Conservation (phyloP, 108 stramenopile genomes). For the Conticribra guillardii region DNA sequence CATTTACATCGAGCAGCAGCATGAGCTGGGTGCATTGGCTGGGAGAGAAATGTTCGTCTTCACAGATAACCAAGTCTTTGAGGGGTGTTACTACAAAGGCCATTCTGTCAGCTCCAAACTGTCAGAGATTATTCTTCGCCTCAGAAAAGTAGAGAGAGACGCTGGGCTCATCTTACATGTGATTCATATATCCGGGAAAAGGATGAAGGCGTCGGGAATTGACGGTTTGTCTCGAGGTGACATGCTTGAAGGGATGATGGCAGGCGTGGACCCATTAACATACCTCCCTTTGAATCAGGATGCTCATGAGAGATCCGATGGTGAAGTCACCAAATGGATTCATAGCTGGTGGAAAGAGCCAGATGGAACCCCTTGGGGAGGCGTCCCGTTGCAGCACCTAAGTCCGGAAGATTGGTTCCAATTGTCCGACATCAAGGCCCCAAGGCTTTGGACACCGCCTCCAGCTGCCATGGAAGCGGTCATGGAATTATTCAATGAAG, state of each 20-base stretch:
- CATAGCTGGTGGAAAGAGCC: slow-evolving; percentile 8
- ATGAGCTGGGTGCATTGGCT: background rate
- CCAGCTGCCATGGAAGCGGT: slow-evolving; percentile 13
- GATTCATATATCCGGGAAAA: slow-evolving; percentile 14
- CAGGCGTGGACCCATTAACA: slow-evolving; percentile 11
- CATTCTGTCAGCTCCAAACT: slow-evolving; percentile 26
- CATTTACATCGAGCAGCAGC: slow-evolving; percentile 11
- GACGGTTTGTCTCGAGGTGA: slow-evolving; percentile 44
- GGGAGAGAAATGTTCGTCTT: slow-evolving; percentile 45
- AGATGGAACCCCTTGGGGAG: slow-evolving; percentile 3
- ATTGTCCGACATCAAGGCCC: slow-evolving; percentile 5
- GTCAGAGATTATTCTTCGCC: slow-evolving; percentile 30
- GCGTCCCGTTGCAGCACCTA: background rate
- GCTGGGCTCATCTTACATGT: slow-evolving; percentile 11
- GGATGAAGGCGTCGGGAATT: slow-evolving; percentile 18
- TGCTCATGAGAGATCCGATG: no score
- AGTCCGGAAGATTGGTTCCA: slow-evolving; percentile 13
- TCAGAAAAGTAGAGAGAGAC: slow-evolving; percentile 1
- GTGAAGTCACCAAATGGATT: background rate
- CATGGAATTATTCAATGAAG: slow-evolving; percentile 1
- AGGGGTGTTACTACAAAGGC: slow-evolving; percentile 50
- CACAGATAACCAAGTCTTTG: slow-evolving; percentile 52
- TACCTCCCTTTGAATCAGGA: slow-evolving; percentile 16
- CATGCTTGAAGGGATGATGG: slow-evolving; percentile 49
- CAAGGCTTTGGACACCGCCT: slow-evolving; percentile 20